A percentile compares a stretch with the other conserved stretches of the same genome.
These are phyloP conservation scores for Komagataea norvegica DNA, from an alignment of 1,139 yeast genomes.

Conservation along the genomic window DNA sequence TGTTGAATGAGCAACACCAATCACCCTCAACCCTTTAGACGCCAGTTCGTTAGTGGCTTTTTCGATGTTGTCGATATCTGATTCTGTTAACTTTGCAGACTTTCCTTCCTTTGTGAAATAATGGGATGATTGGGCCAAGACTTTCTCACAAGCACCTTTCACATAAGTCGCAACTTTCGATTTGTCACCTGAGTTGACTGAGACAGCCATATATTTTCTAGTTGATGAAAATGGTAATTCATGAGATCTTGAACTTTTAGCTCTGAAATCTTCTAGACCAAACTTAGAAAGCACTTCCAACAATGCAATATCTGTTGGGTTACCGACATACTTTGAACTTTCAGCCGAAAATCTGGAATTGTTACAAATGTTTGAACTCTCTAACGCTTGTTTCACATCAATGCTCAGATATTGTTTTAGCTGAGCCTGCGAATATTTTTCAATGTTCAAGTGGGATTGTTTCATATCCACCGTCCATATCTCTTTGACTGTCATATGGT, in stretches of 20 bases:
- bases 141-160: constrained; percentile 85
- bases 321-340: constrained; percentile 72
- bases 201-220: constrained; percentile 87
- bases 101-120: constrained; percentile 59
- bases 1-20: constrained; percentile 63
- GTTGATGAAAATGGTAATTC: constrained; percentile 84
- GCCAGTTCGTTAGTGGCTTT: constrained; percentile 62
- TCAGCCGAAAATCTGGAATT: constrained; percentile 70
- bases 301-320: constrained; percentile 91
- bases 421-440: constrained; percentile 38
- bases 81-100: constrained; percentile 44
- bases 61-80: constrained; percentile 35
- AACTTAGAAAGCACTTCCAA: constrained; percentile 69
- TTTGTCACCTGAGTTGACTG: constrained; percentile 41
- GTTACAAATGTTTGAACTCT: constrained; percentile 76
- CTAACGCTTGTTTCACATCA: constrained; percentile 52
- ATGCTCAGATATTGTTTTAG: constrained; percentile 44
- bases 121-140: constrained; percentile 57
- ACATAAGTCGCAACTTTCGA: constrained; percentile 64
- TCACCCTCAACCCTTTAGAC: constrained; percentile 77
- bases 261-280: constrained; percentile 67
- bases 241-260: constrained; percentile 48
- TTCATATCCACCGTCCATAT: constrained; percentile 77
- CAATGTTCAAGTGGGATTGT: constrained; percentile 48
- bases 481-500: constrained; percentile 88